phyloP scores from a whole-genome alignment of 129 eudicot species.

The Rutidosis leptorrhynchoides region DNA sequence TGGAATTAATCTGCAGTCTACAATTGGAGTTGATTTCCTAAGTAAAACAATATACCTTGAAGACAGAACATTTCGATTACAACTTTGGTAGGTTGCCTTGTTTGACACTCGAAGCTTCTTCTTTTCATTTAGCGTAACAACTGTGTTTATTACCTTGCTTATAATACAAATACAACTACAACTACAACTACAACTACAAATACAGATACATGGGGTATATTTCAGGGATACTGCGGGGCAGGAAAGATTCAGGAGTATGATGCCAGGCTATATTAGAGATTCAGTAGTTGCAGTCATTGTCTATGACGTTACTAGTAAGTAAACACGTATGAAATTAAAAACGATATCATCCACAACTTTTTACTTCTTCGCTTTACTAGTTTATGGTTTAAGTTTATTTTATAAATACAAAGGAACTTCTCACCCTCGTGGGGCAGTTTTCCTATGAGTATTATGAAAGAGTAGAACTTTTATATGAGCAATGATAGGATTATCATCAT shows the following conservation, averaged over 20 bases:
- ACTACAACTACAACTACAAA: too few relatives aligned
- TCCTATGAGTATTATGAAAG: background rate
- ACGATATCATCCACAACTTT: background rate
- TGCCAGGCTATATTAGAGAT: slow-evolving; percentile 94
- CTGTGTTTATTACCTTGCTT: slow-evolving; percentile 5
- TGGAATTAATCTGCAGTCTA: slow-evolving; percentile 53
- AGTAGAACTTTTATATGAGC: background rate
- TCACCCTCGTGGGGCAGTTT: background rate
- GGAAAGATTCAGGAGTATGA: slow-evolving; percentile 92
- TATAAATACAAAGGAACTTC: background rate
- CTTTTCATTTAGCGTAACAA: background rate
- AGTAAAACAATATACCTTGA: slow-evolving; percentile 88
- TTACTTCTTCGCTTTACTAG: background rate
- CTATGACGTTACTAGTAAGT: slow-evolving; percentile 90
- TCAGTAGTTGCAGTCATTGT: slow-evolving; percentile 87
- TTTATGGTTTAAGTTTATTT: background rate
- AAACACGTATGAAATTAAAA: slow-evolving; percentile 2
- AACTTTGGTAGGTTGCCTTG: slow-evolving; percentile 55
- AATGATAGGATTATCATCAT: too few relatives aligned
- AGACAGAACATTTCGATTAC: slow-evolving; percentile 81
- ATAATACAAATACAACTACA: too few relatives aligned
- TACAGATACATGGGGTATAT: background rate
- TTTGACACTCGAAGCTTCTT: slow-evolving; percentile 1
- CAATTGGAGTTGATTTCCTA: slow-evolving; percentile 79
- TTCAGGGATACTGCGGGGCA: slow-evolving; percentile 98